Evolutionary conservation across 164 flowering plant genomes (phyloP).

Genomic region (Malania oleifera): DNA sequence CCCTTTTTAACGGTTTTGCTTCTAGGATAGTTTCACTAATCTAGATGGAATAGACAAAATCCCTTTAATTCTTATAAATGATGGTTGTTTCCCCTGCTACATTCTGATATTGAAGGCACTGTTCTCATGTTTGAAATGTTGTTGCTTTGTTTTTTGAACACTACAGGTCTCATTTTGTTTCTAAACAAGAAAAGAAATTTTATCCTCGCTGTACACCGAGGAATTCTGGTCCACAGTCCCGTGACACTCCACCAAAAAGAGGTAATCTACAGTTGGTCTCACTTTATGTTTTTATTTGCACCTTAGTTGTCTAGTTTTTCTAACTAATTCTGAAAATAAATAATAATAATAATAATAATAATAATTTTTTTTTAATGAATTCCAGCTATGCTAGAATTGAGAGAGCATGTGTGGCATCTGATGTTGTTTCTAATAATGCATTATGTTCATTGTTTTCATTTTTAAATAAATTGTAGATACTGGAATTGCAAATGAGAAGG

Average conservation of each 20-base stretch:
- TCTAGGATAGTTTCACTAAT: no score
- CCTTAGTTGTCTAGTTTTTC: background rate
- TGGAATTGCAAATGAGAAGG: constrained; percentile 94
- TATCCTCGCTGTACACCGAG: constrained; percentile 71
- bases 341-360: background rate
- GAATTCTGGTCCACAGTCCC: constrained; percentile 76
- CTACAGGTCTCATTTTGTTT: constrained; percentile 42
- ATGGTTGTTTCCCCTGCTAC: background rate
- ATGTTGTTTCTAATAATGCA: background rate
- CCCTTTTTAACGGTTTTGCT: no score
- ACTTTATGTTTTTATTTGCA: background rate
- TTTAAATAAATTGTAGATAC: constrained; percentile 79
- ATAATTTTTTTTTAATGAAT: background rate
- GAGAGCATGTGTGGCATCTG: constrained; percentile 3
- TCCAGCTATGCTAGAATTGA: background rate
- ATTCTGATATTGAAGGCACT: background rate
- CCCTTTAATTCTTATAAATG: no score
- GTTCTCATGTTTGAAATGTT: background rate
- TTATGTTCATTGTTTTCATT: background rate
- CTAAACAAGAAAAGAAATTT: constrained; percentile 56
- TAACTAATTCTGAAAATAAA: background rate
- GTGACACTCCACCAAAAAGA: constrained; percentile 94
- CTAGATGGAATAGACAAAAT: no score
- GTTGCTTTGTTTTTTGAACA: constrained; percentile 4
- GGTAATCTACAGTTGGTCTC: constrained; percentile 36